Evolutionary conservation across 495 filamentous ascomycete species (phyloP).

Genomic region (Aspergillus funiculosus): DNA sequence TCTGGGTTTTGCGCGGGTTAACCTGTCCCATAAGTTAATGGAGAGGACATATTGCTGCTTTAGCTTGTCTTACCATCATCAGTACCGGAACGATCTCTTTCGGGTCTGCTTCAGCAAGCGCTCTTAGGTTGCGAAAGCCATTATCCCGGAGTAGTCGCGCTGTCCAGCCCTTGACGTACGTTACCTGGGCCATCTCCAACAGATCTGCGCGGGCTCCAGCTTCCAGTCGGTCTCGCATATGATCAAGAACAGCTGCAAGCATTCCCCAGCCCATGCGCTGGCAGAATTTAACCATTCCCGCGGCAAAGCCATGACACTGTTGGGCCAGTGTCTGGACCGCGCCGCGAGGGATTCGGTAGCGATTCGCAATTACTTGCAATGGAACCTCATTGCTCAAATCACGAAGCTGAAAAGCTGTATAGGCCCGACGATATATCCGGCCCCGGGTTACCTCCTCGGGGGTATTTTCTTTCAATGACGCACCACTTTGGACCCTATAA

Average conservation of each 20-base stretch:
- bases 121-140: constrained; percentile 61
- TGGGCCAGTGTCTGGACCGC: constrained; percentile 66
- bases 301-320: constrained; percentile 73
- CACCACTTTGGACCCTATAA: constrained; percentile 62
- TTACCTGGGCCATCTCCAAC: constrained; percentile 66
- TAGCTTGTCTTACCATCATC: constrained; percentile 49
- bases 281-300: constrained; percentile 72
- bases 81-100: constrained; percentile 65
- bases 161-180: constrained; percentile 72
- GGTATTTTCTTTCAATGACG: constrained; percentile 56
- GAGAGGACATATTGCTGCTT: not conserved
- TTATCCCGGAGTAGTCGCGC: constrained; percentile 74
- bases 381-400: constrained; percentile 78
- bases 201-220: constrained; percentile 70
- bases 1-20: constrained; percentile 52
- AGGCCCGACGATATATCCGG: constrained; percentile 70
- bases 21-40: constrained; percentile 16
- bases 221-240: constrained; percentile 69
- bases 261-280: constrained; percentile 68
- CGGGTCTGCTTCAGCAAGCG: constrained; percentile 61
- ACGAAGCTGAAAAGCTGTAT: constrained; percentile 72
- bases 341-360: constrained; percentile 65
- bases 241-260: constrained; percentile 68
- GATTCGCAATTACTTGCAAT: constrained; percentile 59
- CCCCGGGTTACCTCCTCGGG: constrained; percentile 53